Evolutionary conservation across 2,329 filamentous ascomycete genomes (phyloP), one percentile per base, ranked within the genome.

Genomic region (Fusarium agapanthi): DNA sequence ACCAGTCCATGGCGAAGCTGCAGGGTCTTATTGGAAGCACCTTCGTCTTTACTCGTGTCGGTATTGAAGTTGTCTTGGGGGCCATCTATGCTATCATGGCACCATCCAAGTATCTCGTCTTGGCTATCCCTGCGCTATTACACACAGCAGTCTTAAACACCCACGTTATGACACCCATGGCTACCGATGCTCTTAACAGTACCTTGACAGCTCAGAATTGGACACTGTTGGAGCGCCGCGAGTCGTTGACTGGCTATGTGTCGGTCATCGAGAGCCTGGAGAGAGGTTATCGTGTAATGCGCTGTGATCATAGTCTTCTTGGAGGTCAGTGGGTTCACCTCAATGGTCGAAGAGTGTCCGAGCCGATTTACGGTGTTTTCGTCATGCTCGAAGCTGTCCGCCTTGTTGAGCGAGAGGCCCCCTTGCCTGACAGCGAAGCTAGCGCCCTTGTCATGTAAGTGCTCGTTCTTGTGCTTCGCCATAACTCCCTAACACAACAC

Each of bases 321-420:
- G 96, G 96, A 44, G 96, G 96, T 40, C 93, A 98, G 82, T 99
- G 95, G 95, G 88, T 92, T 18, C 86, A 86, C 44, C 84, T 83
- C 74, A 81, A 77, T 81, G 91, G 80, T 67, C 86, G 83, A 56
- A 84, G 79, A 69, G 87, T 94, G 24, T 89, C 90, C 16, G 96
- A 99, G 82, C 94, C 95, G 1, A 94, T 99, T 62, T 99, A 98
- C 79, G 92, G 94, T 15, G 92, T 98, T n/a, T 99, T 99, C 80
- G 92, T 94, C 32, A 97, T 97, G 88, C 89, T 99, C 3, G 96
- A 99, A 81, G 94, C 95, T 7, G 92, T 98, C 12, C 89, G 96
- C 28, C 87, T 99, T 37, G 87, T 97, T 30, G 86, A 96, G 75
- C 85, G 85, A 2, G 82, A 86, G 9, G 84, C 87, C 35, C 83